Evolutionary conservation across 306 rosid species (phyloP), one percentile per base, ranked within the genome.

Genomic region (Hylodesmum podocarpum): DNA sequence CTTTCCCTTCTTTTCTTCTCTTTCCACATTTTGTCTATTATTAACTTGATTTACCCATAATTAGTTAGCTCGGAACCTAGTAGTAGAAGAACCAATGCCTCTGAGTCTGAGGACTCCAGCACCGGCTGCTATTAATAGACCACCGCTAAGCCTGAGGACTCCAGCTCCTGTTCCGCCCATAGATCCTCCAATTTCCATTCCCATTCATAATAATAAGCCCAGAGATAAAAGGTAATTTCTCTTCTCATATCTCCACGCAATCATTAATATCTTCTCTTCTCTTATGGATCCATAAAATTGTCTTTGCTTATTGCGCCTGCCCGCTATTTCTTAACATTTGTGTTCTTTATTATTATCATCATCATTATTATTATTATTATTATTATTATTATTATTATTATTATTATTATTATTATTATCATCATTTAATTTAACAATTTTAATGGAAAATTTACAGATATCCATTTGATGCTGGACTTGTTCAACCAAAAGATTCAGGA

Each of bases 401-500:
- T n/a, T n/a, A n/a, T n/a, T n/a, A n/a, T n/a, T n/a, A n/a, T n/a
- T n/a, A n/a, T n/a, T n/a, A n/a, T n/a, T n/a, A n/a, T n/a, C n/a
- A n/a, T n/a, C 37, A 13, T 14, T 31, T 15, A 24, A 37, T 55
- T 15, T 70, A 36, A 49, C 50, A 24, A 18, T 8, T 37, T 54
- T 34, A 22, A 46, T 57, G 76, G 43, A 41, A 78, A 47, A 34
- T 76, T 81, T 84, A 80, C 97, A 91, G 98, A 79, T 87, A 90
- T 76, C 72, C 85, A 24, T 80, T 93, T 22, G 89, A 94, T 51
- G 14, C 82, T 10, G 87, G 85, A 65, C 83, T 63, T 27, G 76
- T 57, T 77, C 89, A 62, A 65, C 68, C 93, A 54, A 90, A 82
- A 62, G 90, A 86, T 81, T 86, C 91, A 3, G 96, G 85, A 81